Percentiles rank a stretch among this genome's conserved stretches.
phyloP scores from a whole-genome alignment of 805 yeast genomes.

The Barnettozyma sucrosica region DNA sequence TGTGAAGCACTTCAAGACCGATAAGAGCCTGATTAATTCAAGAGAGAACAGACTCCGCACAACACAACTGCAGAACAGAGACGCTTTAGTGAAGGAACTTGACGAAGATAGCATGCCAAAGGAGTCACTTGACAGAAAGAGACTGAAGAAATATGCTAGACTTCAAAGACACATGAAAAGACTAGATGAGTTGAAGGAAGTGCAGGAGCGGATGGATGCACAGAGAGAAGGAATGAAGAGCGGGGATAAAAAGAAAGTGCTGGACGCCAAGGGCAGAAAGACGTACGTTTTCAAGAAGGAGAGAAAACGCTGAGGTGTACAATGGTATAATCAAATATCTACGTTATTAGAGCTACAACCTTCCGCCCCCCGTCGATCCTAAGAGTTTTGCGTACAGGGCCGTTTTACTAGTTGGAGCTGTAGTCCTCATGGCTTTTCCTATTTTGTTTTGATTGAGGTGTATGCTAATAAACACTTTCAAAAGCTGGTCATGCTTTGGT shows the following conservation, averaged over 20 bases:
- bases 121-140: conserved; percentile 44
- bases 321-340: not conserved
- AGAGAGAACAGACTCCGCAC: conserved; percentile 67
- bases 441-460: too few species aligned
- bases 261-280: conserved; percentile 59
- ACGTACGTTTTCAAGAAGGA: conserved; percentile 81
- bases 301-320: conserved; percentile 43
- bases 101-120: conserved; percentile 27
- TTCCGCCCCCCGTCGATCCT: too few species aligned
- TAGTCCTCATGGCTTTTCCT: too few species aligned
- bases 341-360: not conserved
- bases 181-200: conserved; percentile 57
- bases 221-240: conserved; percentile 88
- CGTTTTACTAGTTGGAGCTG: too few species aligned
- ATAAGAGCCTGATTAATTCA: conserved; percentile 50
- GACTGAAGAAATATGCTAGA: conserved; percentile 52
- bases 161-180: conserved; percentile 65
- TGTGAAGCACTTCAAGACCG: conserved; percentile 65
- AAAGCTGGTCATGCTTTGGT: too few species aligned
- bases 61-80: conserved; percentile 46
- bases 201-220: conserved; percentile 65
- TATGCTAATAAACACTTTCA: too few species aligned
- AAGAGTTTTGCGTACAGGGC: too few species aligned
- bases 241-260: conserved; percentile 77
- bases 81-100: conserved; percentile 19